Evolutionary conservation across 2,329 filamentous ascomycete genomes (phyloP), one percentile per base, ranked within the genome.

Genomic region (Coccinonectria pachysandricola): DNA sequence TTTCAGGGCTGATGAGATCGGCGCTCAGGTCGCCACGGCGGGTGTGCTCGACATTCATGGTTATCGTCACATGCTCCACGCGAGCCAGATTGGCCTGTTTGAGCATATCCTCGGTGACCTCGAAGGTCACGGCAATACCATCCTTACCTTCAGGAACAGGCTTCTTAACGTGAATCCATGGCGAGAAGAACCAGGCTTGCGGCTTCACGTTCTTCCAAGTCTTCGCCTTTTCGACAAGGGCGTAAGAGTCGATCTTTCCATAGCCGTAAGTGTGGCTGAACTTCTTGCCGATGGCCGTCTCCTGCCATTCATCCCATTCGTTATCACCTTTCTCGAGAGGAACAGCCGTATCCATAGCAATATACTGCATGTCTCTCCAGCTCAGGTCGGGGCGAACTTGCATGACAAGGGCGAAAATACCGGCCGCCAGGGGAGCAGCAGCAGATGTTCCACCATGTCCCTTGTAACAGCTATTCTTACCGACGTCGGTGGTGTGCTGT

Each of bases 201-300:
- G 91, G 88, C 57, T 96, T 96, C 38, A 96, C 86, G 12, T 78
- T 69, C 39, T 84, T 65, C 78, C 85, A 96, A 1, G 68, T 74
- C 61, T 85, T 92, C 30, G 91, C 87, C 28, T 70, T 74, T 46
- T 95, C 79, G 10, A 98, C 83, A 26, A 94, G 72, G 10, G 73
- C 71, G 48, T 79, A 94, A 1, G 81, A 81, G 52, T 98, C 91
- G 19, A 96, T 72, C 59, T 95, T 96, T 49, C 91, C 91, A 48
- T 93, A 98, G 21, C 88, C 91, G 57, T 81, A 98, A 23, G 84
- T 85, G 53, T 98, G 91, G 50, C 86, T 95, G 60, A 81, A 98
- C 45, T 84, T 76, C 55, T 79, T 84, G 39, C 85, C 88, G 34
- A 83, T 77, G 4, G 71, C 65, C 0, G 86, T 93, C 23, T 71